Percentiles rank a stretch among this genome's conserved stretches.
These are phyloP conservation scores for Oxyria digyna DNA, from an alignment of 148 eudicot species.

Conservation along the genomic window DNA sequence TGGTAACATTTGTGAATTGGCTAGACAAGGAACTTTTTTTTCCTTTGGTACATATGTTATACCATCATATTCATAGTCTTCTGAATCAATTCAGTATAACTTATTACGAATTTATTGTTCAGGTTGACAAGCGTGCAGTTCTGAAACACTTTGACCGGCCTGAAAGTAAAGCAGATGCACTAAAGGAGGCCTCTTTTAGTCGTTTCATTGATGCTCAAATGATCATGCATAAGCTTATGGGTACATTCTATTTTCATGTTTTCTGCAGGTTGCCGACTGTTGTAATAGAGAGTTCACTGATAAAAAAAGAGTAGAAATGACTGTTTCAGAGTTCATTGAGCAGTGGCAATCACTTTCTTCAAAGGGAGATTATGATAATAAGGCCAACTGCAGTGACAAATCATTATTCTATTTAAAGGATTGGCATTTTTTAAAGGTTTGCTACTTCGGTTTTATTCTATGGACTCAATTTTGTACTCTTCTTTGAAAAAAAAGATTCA, in stretches of 20 bases:
- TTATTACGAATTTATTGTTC: not conserved
- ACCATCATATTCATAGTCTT: not conserved
- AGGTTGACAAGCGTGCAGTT: conserved; percentile 98
- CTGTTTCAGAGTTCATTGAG: conserved; percentile 71
- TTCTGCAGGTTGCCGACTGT: conserved; percentile 75
- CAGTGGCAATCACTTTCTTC: conserved; percentile 32
- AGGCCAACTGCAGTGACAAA: conserved; percentile 18
- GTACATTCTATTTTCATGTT: not conserved
- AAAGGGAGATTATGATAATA: conserved; percentile 9
- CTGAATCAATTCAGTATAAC: not conserved
- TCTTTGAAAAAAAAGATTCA: not conserved
- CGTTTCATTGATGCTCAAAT: not conserved
- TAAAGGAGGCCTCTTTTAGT: conserved; percentile 90
- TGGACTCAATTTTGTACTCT: not conserved
- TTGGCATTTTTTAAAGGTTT: conserved; percentile 98
- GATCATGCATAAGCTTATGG: not conserved
- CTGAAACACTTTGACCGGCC: conserved; percentile 99
- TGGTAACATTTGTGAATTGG: conserved; percentile 88
- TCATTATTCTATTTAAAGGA: conserved; percentile 75
- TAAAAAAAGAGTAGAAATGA: conserved; percentile 64
- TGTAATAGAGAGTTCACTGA: conserved; percentile 57
- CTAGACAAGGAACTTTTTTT: conserved; percentile 98
- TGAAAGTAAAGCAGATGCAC: conserved; percentile 96
- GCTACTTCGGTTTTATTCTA: not conserved
- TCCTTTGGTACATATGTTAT: conserved; percentile 43